phyloP scores from a whole-genome alignment of 192 early-diverging fungal species.

The Mortierella claussenii region DNA sequence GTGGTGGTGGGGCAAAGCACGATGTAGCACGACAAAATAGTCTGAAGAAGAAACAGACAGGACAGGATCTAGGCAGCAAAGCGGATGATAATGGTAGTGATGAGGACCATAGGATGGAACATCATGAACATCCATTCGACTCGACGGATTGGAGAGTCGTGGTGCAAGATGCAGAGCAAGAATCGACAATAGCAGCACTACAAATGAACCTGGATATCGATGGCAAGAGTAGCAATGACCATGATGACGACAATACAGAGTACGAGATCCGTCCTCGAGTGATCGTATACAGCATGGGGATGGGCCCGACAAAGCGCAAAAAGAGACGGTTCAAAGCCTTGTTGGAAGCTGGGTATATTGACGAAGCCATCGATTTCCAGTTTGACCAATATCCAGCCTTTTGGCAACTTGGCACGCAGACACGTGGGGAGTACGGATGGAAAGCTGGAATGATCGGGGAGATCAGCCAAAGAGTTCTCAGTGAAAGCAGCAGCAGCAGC shows the following conservation, averaged over 20 bases:
- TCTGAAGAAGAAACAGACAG: neutral
- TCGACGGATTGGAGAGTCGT: neutral
- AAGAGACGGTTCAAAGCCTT: slow-evolving; percentile 42
- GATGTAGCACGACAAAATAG: neutral
- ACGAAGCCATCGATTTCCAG: slow-evolving; percentile 51
- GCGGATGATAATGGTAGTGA: neutral
- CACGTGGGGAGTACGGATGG: slow-evolving; percentile 67
- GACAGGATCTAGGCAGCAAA: neutral
- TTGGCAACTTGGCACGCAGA: slow-evolving; percentile 52
- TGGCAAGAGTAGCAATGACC: neutral
- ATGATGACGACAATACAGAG: neutral
- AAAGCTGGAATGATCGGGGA: slow-evolving; percentile 60
- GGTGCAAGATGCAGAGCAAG: no score
- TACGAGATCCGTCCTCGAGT: slow-evolving; percentile 47
- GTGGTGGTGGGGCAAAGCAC: neutral
- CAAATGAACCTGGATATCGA: neutral
- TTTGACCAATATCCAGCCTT: slow-evolving; percentile 57
- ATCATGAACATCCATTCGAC: neutral
- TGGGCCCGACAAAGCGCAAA: slow-evolving; percentile 48
- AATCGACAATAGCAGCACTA: no score
- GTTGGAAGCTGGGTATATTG: slow-evolving; percentile 43
- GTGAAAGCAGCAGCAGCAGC: no score
- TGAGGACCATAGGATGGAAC: neutral
- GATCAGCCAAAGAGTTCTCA: slow-evolving; percentile 23
- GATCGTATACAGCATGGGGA: slow-evolving; percentile 61